These are phyloP conservation scores for Debaryomyces robertsiae DNA, from an alignment of 1,139 yeast genomes.

Conservation along the genomic window DNA sequence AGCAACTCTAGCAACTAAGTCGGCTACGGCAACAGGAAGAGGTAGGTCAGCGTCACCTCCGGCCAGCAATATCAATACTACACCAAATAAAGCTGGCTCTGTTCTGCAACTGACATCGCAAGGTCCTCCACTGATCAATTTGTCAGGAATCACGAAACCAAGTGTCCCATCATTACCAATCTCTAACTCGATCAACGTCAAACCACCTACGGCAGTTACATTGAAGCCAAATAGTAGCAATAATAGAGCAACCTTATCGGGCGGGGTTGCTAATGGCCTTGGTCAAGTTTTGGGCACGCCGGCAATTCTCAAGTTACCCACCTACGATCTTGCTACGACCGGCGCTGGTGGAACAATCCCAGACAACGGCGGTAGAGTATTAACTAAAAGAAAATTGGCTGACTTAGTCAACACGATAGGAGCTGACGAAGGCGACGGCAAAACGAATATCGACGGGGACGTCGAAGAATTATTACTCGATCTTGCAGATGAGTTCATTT, in stretches of 20 bases:
- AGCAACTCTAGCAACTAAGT: constrained; percentile 7
- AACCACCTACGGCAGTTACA: constrained; percentile 25
- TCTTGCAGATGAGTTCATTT: constrained; percentile 93
- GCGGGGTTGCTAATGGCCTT: constrained; percentile 75
- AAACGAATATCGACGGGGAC: constrained; percentile 91
- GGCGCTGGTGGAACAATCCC: constrained; percentile 39
- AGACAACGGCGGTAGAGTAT: constrained; percentile 70
- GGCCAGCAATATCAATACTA: constrained; percentile 12
- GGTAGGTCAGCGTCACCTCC: constrained; percentile 15
- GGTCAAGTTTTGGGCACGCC: constrained; percentile 72
- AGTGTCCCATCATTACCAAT: constrained; percentile 76
- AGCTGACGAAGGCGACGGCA: constrained; percentile 84
- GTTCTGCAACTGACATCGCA: constrained; percentile 13
- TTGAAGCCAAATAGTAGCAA: constrained; percentile 46
- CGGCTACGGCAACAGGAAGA: constrained; percentile 6
- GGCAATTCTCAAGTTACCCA: constrained; percentile 72
- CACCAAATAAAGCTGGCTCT: constrained; percentile 11
- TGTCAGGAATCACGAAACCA: constrained; percentile 57
- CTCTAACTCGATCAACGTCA: constrained; percentile 65
- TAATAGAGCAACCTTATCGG: constrained; percentile 78
- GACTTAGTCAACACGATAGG: constrained; percentile 85
- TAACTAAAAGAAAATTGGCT: constrained; percentile 83
- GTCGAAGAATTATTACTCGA: constrained; percentile 90
- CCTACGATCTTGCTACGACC: constrained; percentile 67
- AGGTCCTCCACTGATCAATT: constrained; percentile 23